Evolutionary conservation across 2,329 filamentous ascomycete species (phyloP).

Genomic region (Aspergillus hiratsukae): DNA sequence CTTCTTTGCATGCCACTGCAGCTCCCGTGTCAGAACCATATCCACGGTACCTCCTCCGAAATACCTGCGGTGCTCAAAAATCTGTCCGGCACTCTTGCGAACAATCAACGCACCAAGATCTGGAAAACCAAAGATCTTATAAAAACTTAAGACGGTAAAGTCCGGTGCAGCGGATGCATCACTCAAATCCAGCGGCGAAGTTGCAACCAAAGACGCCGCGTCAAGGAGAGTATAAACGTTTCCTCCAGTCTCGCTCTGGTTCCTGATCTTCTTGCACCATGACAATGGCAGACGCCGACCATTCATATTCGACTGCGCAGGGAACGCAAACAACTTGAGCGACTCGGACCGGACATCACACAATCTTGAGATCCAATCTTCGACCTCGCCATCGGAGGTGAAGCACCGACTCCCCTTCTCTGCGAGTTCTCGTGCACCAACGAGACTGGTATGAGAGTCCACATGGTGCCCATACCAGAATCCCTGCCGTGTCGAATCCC

Average conservation of each 20-base stretch:
- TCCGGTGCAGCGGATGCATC: conserved; percentile 63
- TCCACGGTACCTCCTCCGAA: conserved; percentile 96
- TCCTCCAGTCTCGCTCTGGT: conserved; percentile 20
- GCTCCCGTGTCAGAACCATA: conserved; percentile 71
- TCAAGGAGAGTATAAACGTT: conserved; percentile 69
- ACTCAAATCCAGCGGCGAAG: conserved; percentile 68
- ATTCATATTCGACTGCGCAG: conserved; percentile 91
- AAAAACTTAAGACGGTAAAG: conserved; percentile 82
- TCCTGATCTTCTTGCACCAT: conserved; percentile 57
- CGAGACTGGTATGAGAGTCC: conserved; percentile 79
- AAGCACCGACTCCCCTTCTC: conserved; percentile 59
- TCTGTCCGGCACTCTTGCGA: conserved; percentile 61
- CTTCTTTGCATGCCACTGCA: conserved; percentile 80
- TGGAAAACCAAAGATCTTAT: conserved; percentile 98
- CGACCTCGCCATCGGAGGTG: conserved; percentile 56
- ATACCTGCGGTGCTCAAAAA: conserved; percentile 67
- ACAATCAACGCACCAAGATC: conserved; percentile 84
- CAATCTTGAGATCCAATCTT: conserved; percentile 56
- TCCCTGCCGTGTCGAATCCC: conserved; percentile 58
- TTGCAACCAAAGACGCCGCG: conserved; percentile 75
- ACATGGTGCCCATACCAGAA: conserved; percentile 81
- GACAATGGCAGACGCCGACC: conserved; percentile 67
- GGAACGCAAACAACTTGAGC: conserved; percentile 66
- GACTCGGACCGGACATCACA: conserved; percentile 13
- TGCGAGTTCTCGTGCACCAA: conserved; percentile 74